Base-by-base conservation (phyloP, 73 alveolate species). In the Tetrahymena malaccensis region DNA sequence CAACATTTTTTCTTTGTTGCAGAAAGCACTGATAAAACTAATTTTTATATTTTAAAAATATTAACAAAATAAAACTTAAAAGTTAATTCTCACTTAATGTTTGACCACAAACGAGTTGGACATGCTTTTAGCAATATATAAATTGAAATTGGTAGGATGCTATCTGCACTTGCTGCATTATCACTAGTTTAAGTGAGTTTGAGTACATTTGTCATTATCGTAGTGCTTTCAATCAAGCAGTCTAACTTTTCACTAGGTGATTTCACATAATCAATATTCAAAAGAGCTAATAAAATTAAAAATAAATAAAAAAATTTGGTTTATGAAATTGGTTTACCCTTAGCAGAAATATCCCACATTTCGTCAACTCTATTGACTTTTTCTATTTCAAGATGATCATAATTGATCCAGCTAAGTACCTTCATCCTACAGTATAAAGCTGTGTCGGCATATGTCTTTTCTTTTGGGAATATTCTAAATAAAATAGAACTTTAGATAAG, bases 131-230 rank as follows among this genome's bases (percentile, higher is more conserved):
- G 37, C 34, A 94, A 33, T 16, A 94, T 94, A 55, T 94, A 94
- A 43, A 94, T 94, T 21, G 70, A 84, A 43, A 94, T 94, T 9
- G 96, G 96, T 85, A 94, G 40, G 22, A 85, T 85, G 40, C 95
- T 94, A 85, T 94, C 96, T 16, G 96, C 96, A 84, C 95, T 85
- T 19, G 96, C 83, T 10, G 96, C 96, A 44, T 94, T 94, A 16
- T 94, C 95, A 7, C 85, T 94, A 10, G 58, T 44, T 84, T 94
- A 94, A 43, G 96, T 94, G 19, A 94, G 93, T 27, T 85, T 84
- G 27, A 94, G 94, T 8, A 94, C 96, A 40, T 94, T 94, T 37
- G 85, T 94, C 96, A 94, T 94, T 35, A 94, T 94, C 27, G 93
- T 94, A n/a, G 96, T 85, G 43, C 95, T 85, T 85, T 35, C 37